Conservation (phyloP, 768 basidiomycete species). For the Candolleomyces aberdarensis region DNA sequence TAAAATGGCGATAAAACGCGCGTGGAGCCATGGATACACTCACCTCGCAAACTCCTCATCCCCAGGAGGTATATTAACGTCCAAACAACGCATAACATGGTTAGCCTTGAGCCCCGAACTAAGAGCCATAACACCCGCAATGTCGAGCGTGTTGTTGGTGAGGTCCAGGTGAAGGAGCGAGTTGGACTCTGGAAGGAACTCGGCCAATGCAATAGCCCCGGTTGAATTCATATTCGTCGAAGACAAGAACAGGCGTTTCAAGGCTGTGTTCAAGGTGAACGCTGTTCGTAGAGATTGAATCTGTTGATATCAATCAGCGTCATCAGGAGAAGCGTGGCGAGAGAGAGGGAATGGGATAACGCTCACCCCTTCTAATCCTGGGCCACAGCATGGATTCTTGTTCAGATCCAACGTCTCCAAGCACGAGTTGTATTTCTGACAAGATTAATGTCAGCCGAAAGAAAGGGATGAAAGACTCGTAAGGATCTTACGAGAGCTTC, state of each 20-base stretch:
- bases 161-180: conserved; percentile 90
- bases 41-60: conserved; percentile 77
- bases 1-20: too few species aligned
- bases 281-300: conserved; percentile 88
- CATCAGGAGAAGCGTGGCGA: neutral
- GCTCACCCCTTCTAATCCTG: conserved; percentile 85
- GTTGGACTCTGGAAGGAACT: conserved; percentile 89
- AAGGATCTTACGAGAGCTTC: conserved; percentile 74
- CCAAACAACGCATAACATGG: conserved; percentile 84
- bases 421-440: conserved; percentile 89
- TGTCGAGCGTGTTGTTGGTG: conserved; percentile 77
- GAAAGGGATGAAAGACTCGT: neutral
- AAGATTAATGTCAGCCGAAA: neutral
- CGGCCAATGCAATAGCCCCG: conserved; percentile 92
- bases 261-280: conserved; percentile 86
- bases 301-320: conserved; percentile 29
- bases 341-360: neutral
- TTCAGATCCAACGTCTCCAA: conserved; percentile 93
- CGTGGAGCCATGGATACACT: conserved; percentile 14
- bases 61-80: conserved; percentile 86
- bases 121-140: conserved; percentile 92
- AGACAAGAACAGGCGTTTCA: conserved; percentile 91
- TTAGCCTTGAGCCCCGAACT: conserved; percentile 84
- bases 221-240: conserved; percentile 75
- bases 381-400: conserved; percentile 91